Conservation (phyloP, 1,139 yeast species). For the Kodamaea alishanica region DNA sequence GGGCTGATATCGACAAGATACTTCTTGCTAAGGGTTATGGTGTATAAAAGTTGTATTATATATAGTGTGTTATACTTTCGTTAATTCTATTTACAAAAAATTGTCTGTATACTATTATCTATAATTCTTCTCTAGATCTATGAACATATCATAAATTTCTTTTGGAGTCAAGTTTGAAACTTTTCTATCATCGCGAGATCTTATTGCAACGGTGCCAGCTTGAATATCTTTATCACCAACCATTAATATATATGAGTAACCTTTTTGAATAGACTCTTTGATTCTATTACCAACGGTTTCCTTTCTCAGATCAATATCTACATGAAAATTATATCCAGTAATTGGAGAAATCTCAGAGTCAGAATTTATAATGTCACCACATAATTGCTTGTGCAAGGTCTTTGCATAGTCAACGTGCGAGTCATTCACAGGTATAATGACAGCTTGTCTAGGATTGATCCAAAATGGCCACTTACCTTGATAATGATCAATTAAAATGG, state of each 20-base stretch:
- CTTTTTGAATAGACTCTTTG: slow-evolving; percentile 71
- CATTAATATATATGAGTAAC: slow-evolving; percentile 75
- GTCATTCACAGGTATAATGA: slow-evolving; percentile 74
- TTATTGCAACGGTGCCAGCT: slow-evolving; percentile 58
- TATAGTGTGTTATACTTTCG: slow-evolving; percentile 1
- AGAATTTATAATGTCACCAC: slow-evolving; percentile 43
- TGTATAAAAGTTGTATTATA: slow-evolving; percentile 6
- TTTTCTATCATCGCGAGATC: slow-evolving; percentile 56
- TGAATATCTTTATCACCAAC: slow-evolving; percentile 84
- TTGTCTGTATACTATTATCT: slow-evolving; percentile 13
- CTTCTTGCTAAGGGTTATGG: slow-evolving; percentile 48
- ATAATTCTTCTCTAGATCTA: slow-evolving; percentile 47
- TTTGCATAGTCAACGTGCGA: slow-evolving; percentile 54
- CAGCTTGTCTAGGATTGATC: slow-evolving; percentile 93
- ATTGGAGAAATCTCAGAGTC: slow-evolving; percentile 44
- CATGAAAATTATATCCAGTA: slow-evolving; percentile 61
- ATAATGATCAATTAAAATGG: slow-evolving; percentile 85
- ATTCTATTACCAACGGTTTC: slow-evolving; percentile 82
- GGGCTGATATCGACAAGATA: slow-evolving; percentile 71
- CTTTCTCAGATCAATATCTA: slow-evolving; percentile 69
- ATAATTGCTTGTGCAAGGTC: slow-evolving; percentile 42
- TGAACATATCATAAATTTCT: slow-evolving; percentile 49
- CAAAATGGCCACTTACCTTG: slow-evolving; percentile 98
- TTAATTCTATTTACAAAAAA: not conserved
- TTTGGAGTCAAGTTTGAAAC: slow-evolving; percentile 42